A percentile compares a stretch with the other conserved stretches of the same genome.
phyloP scores from a whole-genome alignment of 1,284 basidiomycete species.

The Malassezia nana region DNA sequence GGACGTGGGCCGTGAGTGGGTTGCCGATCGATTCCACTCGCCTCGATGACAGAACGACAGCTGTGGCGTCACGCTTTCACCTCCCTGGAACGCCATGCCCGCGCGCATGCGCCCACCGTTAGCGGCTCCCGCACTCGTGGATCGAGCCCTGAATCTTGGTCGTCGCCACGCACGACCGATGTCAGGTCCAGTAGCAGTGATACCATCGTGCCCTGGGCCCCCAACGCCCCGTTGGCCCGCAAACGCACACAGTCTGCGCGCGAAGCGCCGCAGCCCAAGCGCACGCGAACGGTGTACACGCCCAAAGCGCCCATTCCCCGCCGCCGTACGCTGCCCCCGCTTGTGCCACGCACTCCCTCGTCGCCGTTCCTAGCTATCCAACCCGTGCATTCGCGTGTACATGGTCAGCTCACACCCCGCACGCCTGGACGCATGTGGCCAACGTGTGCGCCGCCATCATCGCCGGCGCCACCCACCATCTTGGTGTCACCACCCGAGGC shows the following conservation, averaged over 20 bases:
- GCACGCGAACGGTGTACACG: background rate
- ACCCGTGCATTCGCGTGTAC: conserved; percentile 1
- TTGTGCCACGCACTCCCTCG: conserved; percentile 12
- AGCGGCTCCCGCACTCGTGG: background rate
- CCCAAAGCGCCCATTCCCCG: conserved; percentile 9
- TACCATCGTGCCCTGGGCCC: conserved; percentile 1
- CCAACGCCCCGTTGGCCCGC: too few relatives aligned
- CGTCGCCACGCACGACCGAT: background rate
- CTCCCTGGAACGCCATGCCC: background rate
- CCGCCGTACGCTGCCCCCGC: background rate
- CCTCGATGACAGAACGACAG: background rate
- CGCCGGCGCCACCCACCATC: conserved; percentile 11
- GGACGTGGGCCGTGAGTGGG: background rate
- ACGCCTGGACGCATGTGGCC: conserved; percentile 10
- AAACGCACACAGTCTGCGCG: background rate
- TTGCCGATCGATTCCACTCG: background rate
- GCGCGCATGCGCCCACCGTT: background rate
- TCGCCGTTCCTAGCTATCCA: conserved; percentile 7
- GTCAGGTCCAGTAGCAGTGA: conserved; percentile 3
- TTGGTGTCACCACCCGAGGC: conserved; percentile 11
- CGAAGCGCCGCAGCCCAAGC: background rate
- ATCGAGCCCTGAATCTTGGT: background rate
- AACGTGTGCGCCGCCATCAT: background rate
- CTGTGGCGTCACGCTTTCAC: conserved; percentile 3
- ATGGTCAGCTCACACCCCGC: conserved; percentile 5